Conservation (phyloP, 768 basidiomycete genomes). For the Ramaria sp. region DNA sequence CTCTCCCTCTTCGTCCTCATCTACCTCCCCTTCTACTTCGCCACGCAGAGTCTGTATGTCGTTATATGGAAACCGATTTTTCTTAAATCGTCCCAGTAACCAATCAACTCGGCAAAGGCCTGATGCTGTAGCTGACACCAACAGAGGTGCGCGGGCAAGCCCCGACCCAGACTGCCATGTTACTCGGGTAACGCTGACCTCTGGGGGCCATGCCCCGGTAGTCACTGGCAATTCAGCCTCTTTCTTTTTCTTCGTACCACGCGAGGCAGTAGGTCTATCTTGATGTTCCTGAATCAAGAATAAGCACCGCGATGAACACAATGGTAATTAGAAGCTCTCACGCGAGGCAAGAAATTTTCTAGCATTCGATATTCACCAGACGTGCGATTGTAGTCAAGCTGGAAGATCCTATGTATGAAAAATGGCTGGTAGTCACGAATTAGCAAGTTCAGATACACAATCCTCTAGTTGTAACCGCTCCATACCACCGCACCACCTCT, state of each 20-base stretch:
- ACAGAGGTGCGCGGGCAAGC: conserved; percentile 40
- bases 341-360: conserved; percentile 77
- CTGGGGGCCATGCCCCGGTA: conserved; percentile 68
- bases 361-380: conserved; percentile 75
- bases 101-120: conserved; percentile 84
- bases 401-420: conserved; percentile 70
- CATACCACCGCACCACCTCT: conserved; percentile 65
- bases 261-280: conserved; percentile 31
- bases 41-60: conserved; percentile 50
- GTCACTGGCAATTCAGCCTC: conserved; percentile 22
- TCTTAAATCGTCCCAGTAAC: conserved; percentile 64
- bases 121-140: conserved; percentile 74
- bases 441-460: not conserved
- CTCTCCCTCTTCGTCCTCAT: conserved; percentile 19
- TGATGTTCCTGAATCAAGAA: conserved; percentile 35
- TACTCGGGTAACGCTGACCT: conserved; percentile 69
- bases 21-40: conserved; percentile 29
- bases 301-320: conserved; percentile 2
- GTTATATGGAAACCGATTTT: conserved; percentile 55
- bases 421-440: conserved; percentile 42
- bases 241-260: conserved; percentile 29
- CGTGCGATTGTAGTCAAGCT: conserved; percentile 77
- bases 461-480: conserved; percentile 5
- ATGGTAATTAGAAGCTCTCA: conserved; percentile 15
- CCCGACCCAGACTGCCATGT: conserved; percentile 77